phyloP scores from a whole-genome alignment of 164 flowering plant genomes.

The Kingdonia uniflora region DNA sequence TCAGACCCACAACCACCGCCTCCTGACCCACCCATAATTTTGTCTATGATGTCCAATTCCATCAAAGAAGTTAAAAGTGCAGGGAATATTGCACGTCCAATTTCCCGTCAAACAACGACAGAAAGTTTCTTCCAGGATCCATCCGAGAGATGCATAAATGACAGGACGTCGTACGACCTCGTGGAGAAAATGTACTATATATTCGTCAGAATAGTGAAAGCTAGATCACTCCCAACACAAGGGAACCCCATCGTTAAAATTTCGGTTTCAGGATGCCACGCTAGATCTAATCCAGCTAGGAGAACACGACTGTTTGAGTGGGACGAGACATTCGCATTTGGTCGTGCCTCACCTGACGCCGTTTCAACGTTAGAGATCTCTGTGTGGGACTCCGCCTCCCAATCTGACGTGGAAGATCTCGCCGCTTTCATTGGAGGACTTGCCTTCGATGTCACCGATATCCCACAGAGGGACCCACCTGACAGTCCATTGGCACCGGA shows the following conservation, averaged over 20 bases:
- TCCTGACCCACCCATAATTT: conserved; percentile 20
- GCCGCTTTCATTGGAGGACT: conserved; percentile 60
- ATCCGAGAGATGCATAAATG: conserved; percentile 25
- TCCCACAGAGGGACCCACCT: conserved; percentile 75
- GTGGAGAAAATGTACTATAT: conserved; percentile 92
- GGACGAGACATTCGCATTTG: conserved; percentile 85
- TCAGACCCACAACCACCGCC: conserved; percentile 10
- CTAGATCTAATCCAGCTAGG: conserved; percentile 45
- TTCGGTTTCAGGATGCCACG: conserved; percentile 29
- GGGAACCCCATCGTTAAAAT: conserved; percentile 52
- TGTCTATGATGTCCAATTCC: conserved; percentile 16
- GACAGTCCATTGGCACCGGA: conserved; percentile 93
- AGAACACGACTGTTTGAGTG: conserved; percentile 54
- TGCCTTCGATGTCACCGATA: conserved; percentile 67
- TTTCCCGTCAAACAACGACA: conserved; percentile 18
- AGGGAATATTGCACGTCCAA: conserved; percentile 25
- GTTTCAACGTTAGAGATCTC: conserved; percentile 54
- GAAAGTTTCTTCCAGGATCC: conserved; percentile 24
- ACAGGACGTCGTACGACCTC: conserved; percentile 59
- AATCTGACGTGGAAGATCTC: conserved; percentile 18
- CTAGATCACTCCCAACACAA: conserved; percentile 48
- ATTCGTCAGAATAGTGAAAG: conserved; percentile 68
- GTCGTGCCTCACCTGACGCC: conserved; percentile 40
- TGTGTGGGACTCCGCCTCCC: conserved; percentile 38
- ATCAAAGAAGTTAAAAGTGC: conserved; percentile 20